Base-by-base conservation (phyloP, 2,329 filamentous ascomycete species). In the Beauveria australis region DNA sequence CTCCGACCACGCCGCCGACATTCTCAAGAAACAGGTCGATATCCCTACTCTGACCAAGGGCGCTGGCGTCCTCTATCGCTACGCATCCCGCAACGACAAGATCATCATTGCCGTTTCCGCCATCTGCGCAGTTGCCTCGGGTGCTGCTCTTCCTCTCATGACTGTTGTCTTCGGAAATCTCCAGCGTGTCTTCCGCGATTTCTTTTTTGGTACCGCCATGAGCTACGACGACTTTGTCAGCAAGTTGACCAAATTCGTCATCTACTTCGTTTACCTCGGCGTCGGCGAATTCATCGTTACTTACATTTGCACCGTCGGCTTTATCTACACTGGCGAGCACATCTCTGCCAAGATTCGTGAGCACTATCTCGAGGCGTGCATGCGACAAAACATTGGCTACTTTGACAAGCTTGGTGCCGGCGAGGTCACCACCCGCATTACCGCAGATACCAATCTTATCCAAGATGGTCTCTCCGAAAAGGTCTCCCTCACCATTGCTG, bases 401-500 rank as follows among this genome's bases (percentile, higher is more conserved):
- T 96, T 95, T 74, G 94, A 97, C 73, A 94, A 94, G 69, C 81
- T 96, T 16, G 93, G 92, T 56, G 89, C 92, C 40, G 92, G 93
- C 62, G 94, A 97, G 74, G 90, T 97, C 63, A 96, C 92, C 0
- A 96, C 92, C 1, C 87, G 92, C 64, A 96, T 97, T 67, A 97
- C 93, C 0, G 88, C 92, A 12, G 93, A 97, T 72, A 96, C 91
- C 49, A 97, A 96, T 69, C 78, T 96, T 58, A 88, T 97, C 60
- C 93, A 97, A 73, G 92, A 96, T 66, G 93, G 92, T 61, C 91
- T 99, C 51, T 95, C 91, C 0, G 91, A 96, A 73, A 96, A 96
- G 77, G 83, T 96, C 49, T 86, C 85, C 16, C 76, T 96, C 64
- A 92, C 90, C 0, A 71, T 96, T 60, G 85, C 86, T 16, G 89